Percentiles rank a stretch among this genome's conserved stretches.
These are phyloP conservation scores for Trichophyton simii DNA, from an alignment of 2,329 filamentous ascomycete species.

Conservation along the genomic window DNA sequence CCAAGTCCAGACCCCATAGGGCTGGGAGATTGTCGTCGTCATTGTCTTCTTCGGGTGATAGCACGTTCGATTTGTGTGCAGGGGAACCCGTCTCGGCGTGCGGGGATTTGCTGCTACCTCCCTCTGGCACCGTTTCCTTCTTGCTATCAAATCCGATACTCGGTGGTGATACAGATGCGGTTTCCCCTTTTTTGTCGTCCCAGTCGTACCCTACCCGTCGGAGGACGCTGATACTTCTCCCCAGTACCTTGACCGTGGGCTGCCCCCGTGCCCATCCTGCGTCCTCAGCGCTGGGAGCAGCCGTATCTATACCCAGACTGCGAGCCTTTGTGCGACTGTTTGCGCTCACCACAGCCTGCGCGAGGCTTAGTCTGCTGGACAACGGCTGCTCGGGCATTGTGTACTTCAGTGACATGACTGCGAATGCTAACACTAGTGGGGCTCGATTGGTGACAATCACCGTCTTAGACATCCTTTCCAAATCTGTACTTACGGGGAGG, in stretches of 20 bases:
- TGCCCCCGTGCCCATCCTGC: conserved; percentile 65
- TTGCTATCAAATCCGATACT: neutral
- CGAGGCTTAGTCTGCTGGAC: conserved; percentile 71
- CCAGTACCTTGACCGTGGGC: conserved; percentile 59
- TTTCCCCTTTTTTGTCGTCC: conserved; percentile 22
- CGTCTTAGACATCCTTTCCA: conserved; percentile 47
- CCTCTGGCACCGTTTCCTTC: neutral
- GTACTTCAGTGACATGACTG: conserved; percentile 57
- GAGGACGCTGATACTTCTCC: conserved; percentile 59
- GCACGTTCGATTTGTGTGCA: neutral
- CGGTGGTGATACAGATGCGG: neutral
- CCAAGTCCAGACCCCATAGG: conserved; percentile 48
- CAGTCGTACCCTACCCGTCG: conserved; percentile 65
- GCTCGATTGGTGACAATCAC: conserved; percentile 64
- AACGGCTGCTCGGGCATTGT: conserved; percentile 78
- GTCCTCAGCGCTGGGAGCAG: conserved; percentile 48
- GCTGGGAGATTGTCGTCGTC: conserved; percentile 28
- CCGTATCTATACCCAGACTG: conserved; percentile 57
- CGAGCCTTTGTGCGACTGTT: conserved; percentile 68
- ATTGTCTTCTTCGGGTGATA: conserved; percentile 9
- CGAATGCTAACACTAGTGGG: conserved; percentile 69
- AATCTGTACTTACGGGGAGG: conserved; percentile 26
- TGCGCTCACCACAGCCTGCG: conserved; percentile 69
- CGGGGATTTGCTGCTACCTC: conserved; percentile 9
- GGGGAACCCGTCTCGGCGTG: conserved; percentile 4